Conservation (phyloP, 169 alveolate species). For the Cyclospora cayetanensis region DNA sequence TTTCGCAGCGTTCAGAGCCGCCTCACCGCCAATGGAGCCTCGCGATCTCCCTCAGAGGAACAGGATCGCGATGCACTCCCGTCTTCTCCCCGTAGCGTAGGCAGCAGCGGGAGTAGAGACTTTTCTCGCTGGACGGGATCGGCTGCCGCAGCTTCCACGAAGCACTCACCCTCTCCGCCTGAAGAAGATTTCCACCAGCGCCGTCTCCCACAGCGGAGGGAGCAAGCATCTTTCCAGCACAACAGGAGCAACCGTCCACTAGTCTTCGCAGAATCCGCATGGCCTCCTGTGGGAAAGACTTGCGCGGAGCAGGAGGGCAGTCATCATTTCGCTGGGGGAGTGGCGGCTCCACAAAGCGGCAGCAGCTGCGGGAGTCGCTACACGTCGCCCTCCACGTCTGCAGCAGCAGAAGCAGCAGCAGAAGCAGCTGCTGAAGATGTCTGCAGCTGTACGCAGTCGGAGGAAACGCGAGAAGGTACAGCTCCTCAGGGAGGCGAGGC, state of each 20-base stretch:
- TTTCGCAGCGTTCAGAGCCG: conserved; percentile 44
- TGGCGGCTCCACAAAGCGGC: neutral
- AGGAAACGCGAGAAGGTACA: neutral
- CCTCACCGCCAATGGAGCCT: conserved; percentile 35
- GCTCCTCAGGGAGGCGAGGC: neutral
- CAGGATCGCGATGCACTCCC: neutral
- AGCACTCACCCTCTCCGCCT: neutral
- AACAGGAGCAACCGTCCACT: neutral
- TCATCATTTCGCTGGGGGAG: neutral
- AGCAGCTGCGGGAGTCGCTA: neutral
- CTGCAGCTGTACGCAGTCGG: neutral
- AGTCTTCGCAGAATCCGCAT: neutral
- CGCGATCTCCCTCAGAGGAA: neutral
- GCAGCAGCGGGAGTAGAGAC: conserved; percentile 32
- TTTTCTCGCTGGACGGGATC: neutral
- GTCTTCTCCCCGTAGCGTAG: conserved; percentile 1
- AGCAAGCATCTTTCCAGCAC: neutral
- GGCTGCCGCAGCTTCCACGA: neutral
- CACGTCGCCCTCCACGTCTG: neutral
- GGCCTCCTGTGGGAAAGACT: neutral
- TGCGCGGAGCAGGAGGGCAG: neutral
- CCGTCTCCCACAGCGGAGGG: neutral
- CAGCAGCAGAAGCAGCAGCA: conserved; percentile 14
- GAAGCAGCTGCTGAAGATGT: neutral
- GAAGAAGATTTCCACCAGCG: neutral